Base-by-base conservation (phyloP, 208 protist genomes). In the Tritrichomonas foetus region DNA sequence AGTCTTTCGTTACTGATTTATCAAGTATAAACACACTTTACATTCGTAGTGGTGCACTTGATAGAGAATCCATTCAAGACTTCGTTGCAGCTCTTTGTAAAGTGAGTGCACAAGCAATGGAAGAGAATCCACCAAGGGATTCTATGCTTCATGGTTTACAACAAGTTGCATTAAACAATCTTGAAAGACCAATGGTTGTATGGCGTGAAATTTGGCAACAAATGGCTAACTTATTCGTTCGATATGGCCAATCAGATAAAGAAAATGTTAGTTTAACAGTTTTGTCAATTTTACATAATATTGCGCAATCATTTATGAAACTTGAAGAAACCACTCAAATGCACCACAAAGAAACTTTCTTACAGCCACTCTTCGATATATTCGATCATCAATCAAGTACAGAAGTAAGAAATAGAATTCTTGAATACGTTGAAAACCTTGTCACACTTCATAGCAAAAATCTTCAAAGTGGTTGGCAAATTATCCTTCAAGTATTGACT, bases 131-230 rank as follows among this genome's bases (percentile, higher is more conserved):
- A 20, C 78, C 78, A 16, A 0, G 78, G 30, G 39, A 53, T 8
- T 57, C 41, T 16, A 53, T 47, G 30, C 27, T 89, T 22, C 30
- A 44, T 9, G 57, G 57, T 8, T 27, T 89, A 16, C 14, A 16
- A 33, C 27, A 53, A n/a, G 44, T 57, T 9, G 78, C 78, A 0
- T 89, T n/a, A 39, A 57, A 57, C 5, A 89, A 89, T n/a, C 53
- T 89, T 41, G 30, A 89, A 8, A 53, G 78, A 57, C 41, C 78
- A 61, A 89, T 89, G 78, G 33, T 53, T 16, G 1, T 89, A 20
- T 89, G 78, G 78, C 53, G 44, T 39, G 78, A 89, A 22, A 89
- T 89, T 33, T 89, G 78, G 78, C 33, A 53, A 22, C 53, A 57
- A 44, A 89, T 89, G 2, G 20, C 41, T n/a, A 33, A 5, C 1